Conservation (phyloP, 2,329 filamentous ascomycete genomes). For the Penicillium polonicum region DNA sequence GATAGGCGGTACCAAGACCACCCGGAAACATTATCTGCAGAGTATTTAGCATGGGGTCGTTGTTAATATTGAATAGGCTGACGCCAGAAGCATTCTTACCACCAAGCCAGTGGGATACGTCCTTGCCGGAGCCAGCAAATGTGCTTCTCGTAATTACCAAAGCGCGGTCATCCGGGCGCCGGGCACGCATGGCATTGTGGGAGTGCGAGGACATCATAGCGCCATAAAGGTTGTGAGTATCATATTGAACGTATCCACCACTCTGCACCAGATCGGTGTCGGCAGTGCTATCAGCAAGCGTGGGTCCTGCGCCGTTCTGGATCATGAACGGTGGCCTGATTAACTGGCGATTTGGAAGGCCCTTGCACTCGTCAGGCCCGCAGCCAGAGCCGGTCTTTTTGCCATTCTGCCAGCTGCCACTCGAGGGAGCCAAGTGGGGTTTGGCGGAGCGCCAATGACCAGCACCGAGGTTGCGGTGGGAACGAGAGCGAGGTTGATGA, state of each 20-base stretch:
- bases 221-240: conserved; percentile 74
- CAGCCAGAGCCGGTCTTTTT: conserved; percentile 49
- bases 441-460: conserved; percentile 8
- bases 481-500: conserved; percentile 7
- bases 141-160: conserved; percentile 73
- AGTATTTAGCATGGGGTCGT: conserved; percentile 1
- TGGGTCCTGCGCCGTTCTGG: conserved; percentile 56
- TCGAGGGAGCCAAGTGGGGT: not conserved
- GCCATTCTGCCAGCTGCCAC: conserved; percentile 23
- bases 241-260: conserved; percentile 64
- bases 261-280: conserved; percentile 64
- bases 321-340: conserved; percentile 65
- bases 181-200: conserved; percentile 57
- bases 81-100: conserved; percentile 1
- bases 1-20: conserved; percentile 51
- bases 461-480: conserved; percentile 9
- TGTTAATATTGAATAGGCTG: not conserved
- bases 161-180: conserved; percentile 61
- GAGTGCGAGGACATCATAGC: conserved; percentile 46
- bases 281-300: conserved; percentile 57
- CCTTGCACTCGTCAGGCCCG: conserved; percentile 10
- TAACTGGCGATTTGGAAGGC: conserved; percentile 61
- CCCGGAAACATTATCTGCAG: conserved; percentile 10
- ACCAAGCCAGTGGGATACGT: conserved; percentile 13
- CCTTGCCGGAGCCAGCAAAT: conserved; percentile 63